Evolutionary conservation across 148 eudicot genomes (phyloP).

Genomic region (Camellia sinensis): DNA sequence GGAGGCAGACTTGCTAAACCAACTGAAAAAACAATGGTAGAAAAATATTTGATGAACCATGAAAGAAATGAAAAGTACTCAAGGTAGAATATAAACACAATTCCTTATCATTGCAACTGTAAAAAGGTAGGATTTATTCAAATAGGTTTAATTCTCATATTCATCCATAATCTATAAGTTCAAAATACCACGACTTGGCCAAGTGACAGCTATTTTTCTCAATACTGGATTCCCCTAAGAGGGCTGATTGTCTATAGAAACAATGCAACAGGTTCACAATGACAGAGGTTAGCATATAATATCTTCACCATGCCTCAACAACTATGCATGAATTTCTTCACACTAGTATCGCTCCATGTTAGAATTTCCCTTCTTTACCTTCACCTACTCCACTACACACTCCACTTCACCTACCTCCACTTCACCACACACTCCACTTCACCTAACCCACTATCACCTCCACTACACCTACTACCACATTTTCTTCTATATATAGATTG

Average conservation of each 20-base stretch:
- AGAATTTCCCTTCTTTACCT: too few relatives aligned
- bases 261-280: background rate
- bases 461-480: too few relatives aligned
- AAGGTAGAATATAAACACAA: background rate
- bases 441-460: too few relatives aligned
- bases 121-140: background rate
- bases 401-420: too few relatives aligned
- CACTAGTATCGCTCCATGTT: background rate
- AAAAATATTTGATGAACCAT: background rate
- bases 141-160: background rate
- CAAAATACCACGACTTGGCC: conserved; percentile 8
- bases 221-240: background rate
- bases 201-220: background rate
- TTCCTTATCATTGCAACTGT: background rate
- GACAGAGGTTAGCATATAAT: background rate
- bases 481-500: too few relatives aligned
- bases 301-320: background rate
- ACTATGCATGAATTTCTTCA: background rate
- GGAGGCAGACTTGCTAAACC: background rate
- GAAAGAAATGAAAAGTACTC: background rate
- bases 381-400: too few relatives aligned
- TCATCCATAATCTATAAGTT: background rate
- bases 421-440: too few relatives aligned
- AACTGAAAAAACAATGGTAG: background rate
- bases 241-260: background rate